Percentiles rank a stretch among this genome's conserved stretches.
phyloP scores from a whole-genome alignment of 495 filamentous ascomycete species.

The Hyaloscypha bicolor region DNA sequence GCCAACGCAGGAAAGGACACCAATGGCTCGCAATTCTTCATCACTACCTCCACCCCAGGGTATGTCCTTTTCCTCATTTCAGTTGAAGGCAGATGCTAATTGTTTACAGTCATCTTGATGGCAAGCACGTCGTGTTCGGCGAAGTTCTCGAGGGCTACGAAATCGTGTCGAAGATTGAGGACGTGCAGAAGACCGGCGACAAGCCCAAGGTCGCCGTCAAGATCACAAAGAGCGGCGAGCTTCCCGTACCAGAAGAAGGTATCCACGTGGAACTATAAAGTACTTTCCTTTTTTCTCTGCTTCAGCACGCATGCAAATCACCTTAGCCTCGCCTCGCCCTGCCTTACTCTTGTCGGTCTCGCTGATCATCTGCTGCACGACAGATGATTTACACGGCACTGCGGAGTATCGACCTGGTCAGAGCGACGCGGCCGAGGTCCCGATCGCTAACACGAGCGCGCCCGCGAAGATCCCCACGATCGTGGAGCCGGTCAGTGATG shows the following conservation, averaged over 20 bases:
- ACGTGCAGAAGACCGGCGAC: conserved; percentile 72
- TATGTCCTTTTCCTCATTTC: conserved; percentile 44
- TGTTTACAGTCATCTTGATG: conserved; percentile 75
- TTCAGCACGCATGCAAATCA: conserved; percentile 19
- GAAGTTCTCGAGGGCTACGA: conserved; percentile 93
- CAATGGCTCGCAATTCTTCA: conserved; percentile 99
- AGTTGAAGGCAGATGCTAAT: conserved; percentile 27
- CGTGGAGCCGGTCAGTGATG: conserved; percentile 36
- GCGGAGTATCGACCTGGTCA: conserved; percentile 31
- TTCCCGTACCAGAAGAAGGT: conserved; percentile 91
- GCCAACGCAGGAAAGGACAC: conserved; percentile 97
- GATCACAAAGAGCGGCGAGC: conserved; percentile 93
- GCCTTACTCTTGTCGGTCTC: conserved; percentile 24
- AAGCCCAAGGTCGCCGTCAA: conserved; percentile 76
- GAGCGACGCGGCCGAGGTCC: conserved; percentile 26
- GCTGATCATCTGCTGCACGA: conserved; percentile 42
- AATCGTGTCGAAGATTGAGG: conserved; percentile 85
- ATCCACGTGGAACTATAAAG: conserved; percentile 93
- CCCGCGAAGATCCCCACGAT: conserved; percentile 37
- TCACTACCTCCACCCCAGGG: conserved; percentile 82
- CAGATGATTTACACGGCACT: conserved; percentile 30
- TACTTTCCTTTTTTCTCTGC: conserved; percentile 31
- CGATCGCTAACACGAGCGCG: conserved; percentile 10
- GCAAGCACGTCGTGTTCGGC: conserved; percentile 87
- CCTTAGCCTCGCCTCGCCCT: neutral